Percentiles rank a stretch among this genome's conserved stretches.
Evolutionary conservation across 2,329 filamentous ascomycete species (phyloP).

Genomic region (Cyanodermella asteris): DNA sequence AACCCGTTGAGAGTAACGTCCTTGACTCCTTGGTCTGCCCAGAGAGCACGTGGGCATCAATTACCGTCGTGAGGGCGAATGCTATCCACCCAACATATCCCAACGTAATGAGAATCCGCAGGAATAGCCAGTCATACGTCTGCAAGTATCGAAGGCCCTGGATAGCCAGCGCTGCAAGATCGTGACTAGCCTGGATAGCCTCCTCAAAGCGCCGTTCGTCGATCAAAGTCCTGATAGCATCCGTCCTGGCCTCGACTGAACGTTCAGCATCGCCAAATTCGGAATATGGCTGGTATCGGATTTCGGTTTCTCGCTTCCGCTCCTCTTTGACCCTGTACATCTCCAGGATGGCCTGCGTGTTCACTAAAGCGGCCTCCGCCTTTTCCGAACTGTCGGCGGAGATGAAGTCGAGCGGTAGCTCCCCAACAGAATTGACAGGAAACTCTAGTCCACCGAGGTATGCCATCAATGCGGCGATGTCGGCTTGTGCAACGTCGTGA

Average conservation of each 20-base stretch:
- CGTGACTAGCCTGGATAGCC: conserved; percentile 57
- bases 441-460: conserved; percentile 75
- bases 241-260: conserved; percentile 44
- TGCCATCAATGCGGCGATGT: conserved; percentile 87
- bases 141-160: conserved; percentile 81
- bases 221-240: conserved; percentile 47
- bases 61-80: conserved; percentile 70
- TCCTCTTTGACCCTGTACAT: conserved; percentile 93
- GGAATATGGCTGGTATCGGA: conserved; percentile 57
- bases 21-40: conserved; percentile 43
- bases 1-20: conserved; percentile 32
- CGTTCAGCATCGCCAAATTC: conserved; percentile 42
- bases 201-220: conserved; percentile 43
- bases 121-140: conserved; percentile 95
- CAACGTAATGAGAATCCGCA: conserved; percentile 66
- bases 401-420: conserved; percentile 68
- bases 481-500: conserved; percentile 83
- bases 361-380: conserved; percentile 62
- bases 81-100: conserved; percentile 94
- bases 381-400: conserved; percentile 52
- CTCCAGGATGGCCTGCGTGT: conserved; percentile 70
- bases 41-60: conserved; percentile 71
- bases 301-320: conserved; percentile 50
- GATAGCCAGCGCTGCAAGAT: conserved; percentile 54
- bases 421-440: conserved; percentile 88